A percentile compares a stretch with the other conserved stretches of the same genome.
Evolutionary conservation across 78 protist species (phyloP).

Genomic region (Pelomyxa schiedti): DNA sequence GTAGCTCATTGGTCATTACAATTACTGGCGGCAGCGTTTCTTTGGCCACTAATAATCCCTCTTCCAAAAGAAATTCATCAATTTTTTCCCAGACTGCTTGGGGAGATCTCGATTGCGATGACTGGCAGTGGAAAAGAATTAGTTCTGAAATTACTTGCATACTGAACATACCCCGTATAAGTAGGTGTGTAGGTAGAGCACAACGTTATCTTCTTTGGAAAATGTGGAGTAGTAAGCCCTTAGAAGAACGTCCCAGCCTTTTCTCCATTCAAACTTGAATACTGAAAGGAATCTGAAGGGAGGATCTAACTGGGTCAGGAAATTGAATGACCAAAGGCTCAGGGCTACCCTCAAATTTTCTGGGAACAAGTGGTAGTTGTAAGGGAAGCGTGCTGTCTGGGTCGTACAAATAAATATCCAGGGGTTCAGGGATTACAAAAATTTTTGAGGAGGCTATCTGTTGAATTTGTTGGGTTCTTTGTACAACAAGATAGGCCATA

Average conservation of each 20-base stretch:
- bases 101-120: background rate
- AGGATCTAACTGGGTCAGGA: background rate
- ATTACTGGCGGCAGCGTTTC: background rate
- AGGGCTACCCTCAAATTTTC: background rate
- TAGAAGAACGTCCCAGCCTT: constrained; percentile 19
- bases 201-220: background rate
- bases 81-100: background rate
- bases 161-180: background rate
- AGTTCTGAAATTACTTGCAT: background rate
- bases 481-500: background rate
- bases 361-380: background rate
- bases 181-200: constrained; percentile 1
- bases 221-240: constrained; percentile 10
- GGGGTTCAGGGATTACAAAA: constrained; percentile 27
- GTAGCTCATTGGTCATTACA: background rate
- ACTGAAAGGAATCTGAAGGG: constrained; percentile 10
- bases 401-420: constrained; percentile 23
- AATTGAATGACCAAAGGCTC: background rate
- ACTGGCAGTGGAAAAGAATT: too few species aligned
- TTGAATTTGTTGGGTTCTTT: too few species aligned
- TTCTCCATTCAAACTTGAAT: constrained; percentile 26
- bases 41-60: background rate
- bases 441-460: background rate
- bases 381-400: constrained; percentile 5
- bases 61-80: background rate